These are phyloP conservation scores for Coffea humblotiana DNA, from an alignment of 305 asterid species.

Conservation along the genomic window DNA sequence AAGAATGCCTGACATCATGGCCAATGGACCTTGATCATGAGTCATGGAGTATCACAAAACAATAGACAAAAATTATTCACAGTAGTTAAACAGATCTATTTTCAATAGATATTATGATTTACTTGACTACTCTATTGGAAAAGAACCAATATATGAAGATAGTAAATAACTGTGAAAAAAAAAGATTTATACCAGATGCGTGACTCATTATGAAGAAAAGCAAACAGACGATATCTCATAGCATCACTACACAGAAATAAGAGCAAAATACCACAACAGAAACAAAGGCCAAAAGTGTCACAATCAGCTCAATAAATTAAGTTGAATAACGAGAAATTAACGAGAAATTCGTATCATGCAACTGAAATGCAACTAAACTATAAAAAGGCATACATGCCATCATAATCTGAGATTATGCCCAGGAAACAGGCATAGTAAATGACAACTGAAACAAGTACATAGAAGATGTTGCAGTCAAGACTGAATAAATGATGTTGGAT, in stretches of 20 bases:
- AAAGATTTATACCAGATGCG: not conserved
- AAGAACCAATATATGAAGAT: not conserved
- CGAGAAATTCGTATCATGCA: too few relatives aligned
- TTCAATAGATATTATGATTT: not conserved
- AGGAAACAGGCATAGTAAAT: not conserved
- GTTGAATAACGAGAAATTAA: not conserved
- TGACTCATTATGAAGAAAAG: not conserved
- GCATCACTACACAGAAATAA: not conserved
- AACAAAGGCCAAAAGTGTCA: too few relatives aligned
- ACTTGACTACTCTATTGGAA: not conserved
- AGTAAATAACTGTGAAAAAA: too few relatives aligned
- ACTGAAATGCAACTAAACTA: too few relatives aligned
- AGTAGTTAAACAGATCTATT: not conserved
- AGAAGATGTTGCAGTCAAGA: not conserved
- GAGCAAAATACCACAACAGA: not conserved
- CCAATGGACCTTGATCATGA: too few relatives aligned
- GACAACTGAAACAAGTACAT: too few relatives aligned
- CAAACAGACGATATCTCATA: not conserved
- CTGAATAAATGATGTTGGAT: not conserved
- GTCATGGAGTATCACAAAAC: not conserved
- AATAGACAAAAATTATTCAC: not conserved
- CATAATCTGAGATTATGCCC: not conserved
- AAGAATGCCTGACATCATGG: too few relatives aligned
- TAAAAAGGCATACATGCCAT: too few relatives aligned
- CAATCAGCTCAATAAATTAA: not conserved